These are phyloP conservation scores for Cryptococcus wingfieldii DNA, from an alignment of 1,284 basidiomycete genomes.

Conservation along the genomic window DNA sequence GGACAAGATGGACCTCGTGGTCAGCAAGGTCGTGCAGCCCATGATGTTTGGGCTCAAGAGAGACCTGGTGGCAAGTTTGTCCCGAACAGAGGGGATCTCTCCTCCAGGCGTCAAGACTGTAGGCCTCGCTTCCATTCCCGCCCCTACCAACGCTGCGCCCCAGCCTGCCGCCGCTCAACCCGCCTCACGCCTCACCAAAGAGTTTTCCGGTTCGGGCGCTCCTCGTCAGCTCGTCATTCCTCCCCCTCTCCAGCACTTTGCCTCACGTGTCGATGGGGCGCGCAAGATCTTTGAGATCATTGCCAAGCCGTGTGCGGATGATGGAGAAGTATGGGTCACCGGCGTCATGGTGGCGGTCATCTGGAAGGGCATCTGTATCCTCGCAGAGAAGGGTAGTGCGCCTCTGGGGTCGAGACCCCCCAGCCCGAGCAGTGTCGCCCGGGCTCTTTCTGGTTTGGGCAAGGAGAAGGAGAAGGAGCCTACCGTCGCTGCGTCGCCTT, in stretches of 20 bases:
- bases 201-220: constrained; percentile 32
- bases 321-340: constrained; percentile 50
- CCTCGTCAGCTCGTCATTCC: constrained; percentile 38
- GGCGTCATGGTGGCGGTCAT: constrained; percentile 46
- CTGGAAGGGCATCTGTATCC: constrained; percentile 48
- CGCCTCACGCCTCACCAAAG: constrained; percentile 33
- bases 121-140: constrained; percentile 34
- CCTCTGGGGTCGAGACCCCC: constrained; percentile 27
- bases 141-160: constrained; percentile 17
- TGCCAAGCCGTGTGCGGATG: constrained; percentile 43
- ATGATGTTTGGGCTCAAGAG: constrained; percentile 42
- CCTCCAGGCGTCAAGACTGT: constrained; percentile 35
- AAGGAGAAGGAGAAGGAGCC: constrained; percentile 23
- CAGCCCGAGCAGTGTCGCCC: constrained; percentile 37
- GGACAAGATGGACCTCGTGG: constrained; percentile 53
- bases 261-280: constrained; percentile 43
- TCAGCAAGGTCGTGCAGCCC: constrained; percentile 48
- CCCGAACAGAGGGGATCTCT: constrained; percentile 28
- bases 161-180: constrained; percentile 32
- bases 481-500: constrained; percentile 23
- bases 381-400: constrained; percentile 31
- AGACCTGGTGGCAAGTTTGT: constrained; percentile 42
- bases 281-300: constrained; percentile 44
- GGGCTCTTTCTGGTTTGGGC: constrained; percentile 37
- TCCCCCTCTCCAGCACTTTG: constrained; percentile 45